Evolutionary conservation across 2,329 filamentous ascomycete genomes (phyloP).

Genomic region (Dothistroma septosporum): DNA sequence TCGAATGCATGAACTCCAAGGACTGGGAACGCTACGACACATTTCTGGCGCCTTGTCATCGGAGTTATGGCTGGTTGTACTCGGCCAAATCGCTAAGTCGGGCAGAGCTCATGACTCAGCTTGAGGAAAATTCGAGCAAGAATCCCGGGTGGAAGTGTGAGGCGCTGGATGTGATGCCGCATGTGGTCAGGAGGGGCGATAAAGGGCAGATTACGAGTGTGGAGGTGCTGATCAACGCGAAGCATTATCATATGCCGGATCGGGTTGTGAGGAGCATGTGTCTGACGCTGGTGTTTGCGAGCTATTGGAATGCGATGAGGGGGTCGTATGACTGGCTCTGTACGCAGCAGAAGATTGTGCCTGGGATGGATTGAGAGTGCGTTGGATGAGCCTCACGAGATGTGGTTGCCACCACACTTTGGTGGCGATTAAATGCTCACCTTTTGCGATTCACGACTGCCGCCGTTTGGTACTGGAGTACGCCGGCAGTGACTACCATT

Average conservation of each 20-base stretch:
- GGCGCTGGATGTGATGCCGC: constrained; percentile 1
- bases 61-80: neutral
- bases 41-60: neutral
- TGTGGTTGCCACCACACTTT: too few relatives aligned
- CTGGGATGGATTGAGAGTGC: neutral
- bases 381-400: too few relatives aligned
- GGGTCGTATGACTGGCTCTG: neutral
- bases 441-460: too few relatives aligned
- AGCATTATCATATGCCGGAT: constrained; percentile 1
- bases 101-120: neutral
- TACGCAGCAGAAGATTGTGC: constrained; percentile 1
- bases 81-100: neutral
- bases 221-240: neutral
- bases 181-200: neutral
- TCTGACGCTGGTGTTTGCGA: neutral
- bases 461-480: too few relatives aligned
- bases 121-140: neutral
- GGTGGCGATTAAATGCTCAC: too few relatives aligned
- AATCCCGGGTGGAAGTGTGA: neutral
- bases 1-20: neutral
- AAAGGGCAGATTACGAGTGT: neutral
- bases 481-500: too few relatives aligned
- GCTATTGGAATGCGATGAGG: neutral
- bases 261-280: neutral
- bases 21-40: neutral